phyloP scores from a whole-genome alignment of 805 yeast genomes.

The Candida methanosorbosa region DNA sequence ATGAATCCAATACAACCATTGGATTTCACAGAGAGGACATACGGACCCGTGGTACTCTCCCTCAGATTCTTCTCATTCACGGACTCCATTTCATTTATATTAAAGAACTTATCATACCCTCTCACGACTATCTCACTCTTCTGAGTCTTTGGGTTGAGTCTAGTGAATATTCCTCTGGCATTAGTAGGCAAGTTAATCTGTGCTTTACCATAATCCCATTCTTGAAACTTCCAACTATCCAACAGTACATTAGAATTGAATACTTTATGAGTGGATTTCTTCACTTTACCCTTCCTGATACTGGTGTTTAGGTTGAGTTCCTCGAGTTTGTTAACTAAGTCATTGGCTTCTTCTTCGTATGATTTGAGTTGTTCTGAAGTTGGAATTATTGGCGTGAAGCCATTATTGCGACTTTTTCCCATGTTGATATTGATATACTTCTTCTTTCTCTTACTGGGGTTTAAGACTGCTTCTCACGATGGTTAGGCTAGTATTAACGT shows the following conservation, averaged over 20 bases:
- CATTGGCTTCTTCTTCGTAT: constrained; percentile 3
- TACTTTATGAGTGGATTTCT: constrained; percentile 13
- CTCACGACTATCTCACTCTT: constrained; percentile 50
- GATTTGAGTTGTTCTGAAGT: not conserved
- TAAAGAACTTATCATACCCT: constrained; percentile 94
- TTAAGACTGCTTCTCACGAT: too few species aligned
- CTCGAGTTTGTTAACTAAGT: constrained; percentile 10
- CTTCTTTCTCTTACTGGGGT: too few species aligned
- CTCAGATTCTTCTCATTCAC: constrained; percentile 44
- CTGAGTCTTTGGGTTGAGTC: constrained; percentile 23
- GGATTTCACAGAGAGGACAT: constrained; percentile 72
- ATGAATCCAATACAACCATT: constrained; percentile 90
- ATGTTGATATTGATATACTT: too few species aligned
- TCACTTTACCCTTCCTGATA: constrained; percentile 16
- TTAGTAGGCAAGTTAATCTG: constrained; percentile 52
- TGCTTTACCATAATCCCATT: constrained; percentile 71
- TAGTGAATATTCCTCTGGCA: constrained; percentile 79
- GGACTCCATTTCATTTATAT: constrained; percentile 50
- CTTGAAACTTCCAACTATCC: constrained; percentile 73
- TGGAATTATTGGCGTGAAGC: too few species aligned
- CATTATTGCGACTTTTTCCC: too few species aligned
- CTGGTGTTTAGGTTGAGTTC: constrained; percentile 3
- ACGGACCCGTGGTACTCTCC: constrained; percentile 62
- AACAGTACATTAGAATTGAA: constrained; percentile 12
- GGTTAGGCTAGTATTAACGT: too few species aligned